Evolutionary conservation across 2,329 filamentous ascomycete species (phyloP), one percentile per base, ranked within the genome.

Genomic region (Esteya vermicola): DNA sequence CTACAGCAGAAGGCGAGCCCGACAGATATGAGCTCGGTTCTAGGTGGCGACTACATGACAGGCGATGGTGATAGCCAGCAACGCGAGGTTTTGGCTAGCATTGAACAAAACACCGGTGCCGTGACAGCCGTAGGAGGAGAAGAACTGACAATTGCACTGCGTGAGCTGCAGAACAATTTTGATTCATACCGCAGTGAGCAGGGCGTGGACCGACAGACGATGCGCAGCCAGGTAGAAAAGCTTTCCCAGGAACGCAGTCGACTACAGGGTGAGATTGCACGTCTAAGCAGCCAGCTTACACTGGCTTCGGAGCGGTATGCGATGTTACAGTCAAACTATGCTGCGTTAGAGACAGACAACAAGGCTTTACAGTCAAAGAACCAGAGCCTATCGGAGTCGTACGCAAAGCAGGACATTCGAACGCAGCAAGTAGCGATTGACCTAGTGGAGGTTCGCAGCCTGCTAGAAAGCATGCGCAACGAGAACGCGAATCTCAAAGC

Each of bases 351-450:
- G 57, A 78, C 61, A 27, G 89, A 98, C 59, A 94, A 95, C 51
- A 65, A 65, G 27, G 85, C 94, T 52, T 63, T 98, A 12, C 85
- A 93, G 55, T 91, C 86, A 61, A 77, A 89, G 32, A 81, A 75
- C 43, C 76, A 86, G 48, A 62, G 68, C 14, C 62, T 93, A 25
- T 82, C 85, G 1, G 86, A 96, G 54, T 79, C 78, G 39, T 79
- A 86, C 7, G 86, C 85, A 6, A 91, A 85, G 57, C 85, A 94
- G 54, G 93, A 98, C 51, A 69, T 94, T 34, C 79, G 78, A 33
- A 91, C 83, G 3, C 86, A 95, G 52, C 86, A 95, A 58, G 82
- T 89, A 22, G 86, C 85, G 0, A 89, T 96, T 58, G 89, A 98
- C 50, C 70, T 96, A 6, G 78, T 96, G 9, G 91, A 95, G 56